A percentile compares a stretch with the other conserved stretches of the same genome.
Conservation (phyloP, 352 stramenopile species). For the Phytophthora ramorum region DNA sequence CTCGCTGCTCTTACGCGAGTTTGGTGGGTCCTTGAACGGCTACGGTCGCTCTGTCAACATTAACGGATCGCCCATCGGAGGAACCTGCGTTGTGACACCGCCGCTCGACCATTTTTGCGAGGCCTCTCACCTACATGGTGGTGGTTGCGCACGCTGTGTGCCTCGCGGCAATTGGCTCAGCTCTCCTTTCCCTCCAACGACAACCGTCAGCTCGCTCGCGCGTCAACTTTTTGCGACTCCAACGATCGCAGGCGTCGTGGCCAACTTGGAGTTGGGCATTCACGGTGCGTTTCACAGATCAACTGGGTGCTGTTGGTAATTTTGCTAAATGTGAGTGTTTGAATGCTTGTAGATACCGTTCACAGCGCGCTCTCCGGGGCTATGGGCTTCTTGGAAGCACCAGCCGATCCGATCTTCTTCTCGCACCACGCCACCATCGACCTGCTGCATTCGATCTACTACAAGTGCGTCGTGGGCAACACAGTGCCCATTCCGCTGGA, state of each 20-base stretch:
- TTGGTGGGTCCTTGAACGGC: constrained; percentile 65
- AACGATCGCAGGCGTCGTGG: constrained; percentile 71
- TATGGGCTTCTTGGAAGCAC: constrained; percentile 79
- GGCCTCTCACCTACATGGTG: constrained; percentile 46
- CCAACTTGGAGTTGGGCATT: constrained; percentile 73
- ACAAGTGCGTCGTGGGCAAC: constrained; percentile 83
- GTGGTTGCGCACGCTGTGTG: constrained; percentile 65
- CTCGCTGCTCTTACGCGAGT: constrained; percentile 68
- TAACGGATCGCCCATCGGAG: constrained; percentile 70
- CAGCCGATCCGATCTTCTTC: constrained; percentile 88
- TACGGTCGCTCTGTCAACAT: constrained; percentile 53
- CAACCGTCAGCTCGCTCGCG: constrained; percentile 76
- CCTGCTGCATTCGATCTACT: constrained; percentile 86
- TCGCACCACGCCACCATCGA: constrained; percentile 88
- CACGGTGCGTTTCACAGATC: constrained; percentile 62
- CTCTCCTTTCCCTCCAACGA: constrained; percentile 66
- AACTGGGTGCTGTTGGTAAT: not conserved
- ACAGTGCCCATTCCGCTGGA: constrained; percentile 53
- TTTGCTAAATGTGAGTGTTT: constrained; percentile 18
- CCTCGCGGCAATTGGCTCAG: constrained; percentile 70
- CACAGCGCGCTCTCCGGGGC: constrained; percentile 73
- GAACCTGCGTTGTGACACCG: constrained; percentile 54
- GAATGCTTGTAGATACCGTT: constrained; percentile 66
- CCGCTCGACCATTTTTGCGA: constrained; percentile 86
- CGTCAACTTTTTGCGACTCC: constrained; percentile 73